Evolutionary conservation across 805 yeast genomes (phyloP).

Genomic region (Myxozyma neotropica): DNA sequence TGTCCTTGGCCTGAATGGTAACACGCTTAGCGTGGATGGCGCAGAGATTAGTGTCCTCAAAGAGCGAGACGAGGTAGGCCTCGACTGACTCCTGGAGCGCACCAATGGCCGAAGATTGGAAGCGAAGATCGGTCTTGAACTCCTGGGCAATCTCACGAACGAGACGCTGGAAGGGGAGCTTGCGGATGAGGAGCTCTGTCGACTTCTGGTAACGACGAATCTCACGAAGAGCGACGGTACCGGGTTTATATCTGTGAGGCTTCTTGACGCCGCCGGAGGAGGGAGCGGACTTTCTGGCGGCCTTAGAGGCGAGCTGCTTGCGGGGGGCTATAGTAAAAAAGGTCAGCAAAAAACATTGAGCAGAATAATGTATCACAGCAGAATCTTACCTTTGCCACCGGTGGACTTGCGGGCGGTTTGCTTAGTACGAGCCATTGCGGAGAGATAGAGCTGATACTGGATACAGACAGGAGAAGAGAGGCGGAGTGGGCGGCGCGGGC

Average conservation of each 20-base stretch:
- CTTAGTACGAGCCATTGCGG: slow-evolving; percentile 79
- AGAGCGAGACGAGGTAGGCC: slow-evolving; percentile 82
- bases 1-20: slow-evolving; percentile 88
- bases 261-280: slow-evolving; percentile 83
- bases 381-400: slow-evolving; percentile 65
- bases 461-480: slow-evolving; percentile 1
- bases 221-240: slow-evolving; percentile 91
- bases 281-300: slow-evolving; percentile 88
- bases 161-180: slow-evolving; percentile 87
- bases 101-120: slow-evolving; percentile 88
- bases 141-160: slow-evolving; percentile 89
- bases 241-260: slow-evolving; percentile 94
- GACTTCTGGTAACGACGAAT: slow-evolving; percentile 91
- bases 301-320: slow-evolving; percentile 87
- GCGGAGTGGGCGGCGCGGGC: slow-evolving; percentile 9
- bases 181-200: slow-evolving; percentile 82
- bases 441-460: slow-evolving; percentile 1
- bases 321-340: slow-evolving; percentile 62
- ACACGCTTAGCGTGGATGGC: slow-evolving; percentile 94
- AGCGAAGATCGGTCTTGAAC: slow-evolving; percentile 82
- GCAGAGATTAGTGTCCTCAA: slow-evolving; percentile 89
- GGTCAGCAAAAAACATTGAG: too few species aligned
- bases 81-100: slow-evolving; percentile 89
- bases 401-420: slow-evolving; percentile 89
- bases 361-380: too few species aligned